Conservation (phyloP, 495 filamentous ascomycete genomes). For the Trypethelium eluteriae region DNA sequence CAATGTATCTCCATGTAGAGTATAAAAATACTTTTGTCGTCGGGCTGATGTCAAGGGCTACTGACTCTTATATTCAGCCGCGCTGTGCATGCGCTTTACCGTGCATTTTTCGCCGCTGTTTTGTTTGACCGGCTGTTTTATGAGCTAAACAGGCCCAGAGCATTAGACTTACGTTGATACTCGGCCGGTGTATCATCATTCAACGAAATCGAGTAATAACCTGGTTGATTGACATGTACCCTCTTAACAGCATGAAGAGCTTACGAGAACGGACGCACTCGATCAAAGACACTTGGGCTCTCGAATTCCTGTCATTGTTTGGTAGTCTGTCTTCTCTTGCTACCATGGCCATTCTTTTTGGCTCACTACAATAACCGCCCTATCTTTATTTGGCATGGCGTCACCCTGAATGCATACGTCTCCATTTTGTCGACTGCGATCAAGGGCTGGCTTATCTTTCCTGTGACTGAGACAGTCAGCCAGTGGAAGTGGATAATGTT, state of each 20-base stretch:
- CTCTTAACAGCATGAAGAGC: neutral
- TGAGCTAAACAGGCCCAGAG: too few species aligned
- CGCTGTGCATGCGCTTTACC: too few species aligned
- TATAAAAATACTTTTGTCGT: too few species aligned
- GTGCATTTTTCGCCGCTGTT: too few species aligned
- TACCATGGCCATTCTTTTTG: neutral
- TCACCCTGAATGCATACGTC: neutral
- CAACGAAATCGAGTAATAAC: too few species aligned
- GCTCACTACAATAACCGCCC: neutral
- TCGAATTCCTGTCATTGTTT: neutral
- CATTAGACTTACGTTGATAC: too few species aligned
- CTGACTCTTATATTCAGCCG: too few species aligned
- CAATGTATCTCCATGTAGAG: too few species aligned
- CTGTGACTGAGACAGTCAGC: neutral
- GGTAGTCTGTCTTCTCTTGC: neutral
- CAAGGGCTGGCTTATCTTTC: neutral
- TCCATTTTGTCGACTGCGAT: conserved; percentile 6
- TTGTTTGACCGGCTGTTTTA: too few species aligned
- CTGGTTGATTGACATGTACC: too few species aligned
- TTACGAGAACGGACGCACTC: neutral
- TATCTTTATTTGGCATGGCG: neutral
- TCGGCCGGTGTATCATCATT: too few species aligned
- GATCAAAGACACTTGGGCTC: neutral
- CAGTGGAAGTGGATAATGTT: conserved; percentile 7
- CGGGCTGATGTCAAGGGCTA: too few species aligned